Evolutionary conservation across 1,284 basidiomycete species (phyloP).

Genomic region (Xerocomus subilludens): DNA sequence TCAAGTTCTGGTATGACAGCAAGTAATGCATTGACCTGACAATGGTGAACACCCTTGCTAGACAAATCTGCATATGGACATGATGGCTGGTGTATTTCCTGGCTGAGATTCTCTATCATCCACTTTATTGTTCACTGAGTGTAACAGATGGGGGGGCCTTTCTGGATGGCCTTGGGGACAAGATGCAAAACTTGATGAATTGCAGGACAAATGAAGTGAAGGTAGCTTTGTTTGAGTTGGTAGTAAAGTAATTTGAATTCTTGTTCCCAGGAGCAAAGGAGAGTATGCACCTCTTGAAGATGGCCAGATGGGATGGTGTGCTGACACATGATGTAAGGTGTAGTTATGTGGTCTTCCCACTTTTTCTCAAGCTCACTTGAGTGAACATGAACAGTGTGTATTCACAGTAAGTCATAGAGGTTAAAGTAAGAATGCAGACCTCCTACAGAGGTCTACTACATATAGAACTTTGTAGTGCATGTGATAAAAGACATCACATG

Average conservation of each 20-base stretch:
- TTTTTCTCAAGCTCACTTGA: too few relatives aligned
- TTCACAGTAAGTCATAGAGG: too few relatives aligned
- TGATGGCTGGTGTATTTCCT: conserved; percentile 26
- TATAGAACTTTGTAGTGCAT: too few relatives aligned
- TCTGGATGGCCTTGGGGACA: background rate
- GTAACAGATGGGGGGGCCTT: conserved; percentile 24
- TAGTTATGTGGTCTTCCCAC: too few relatives aligned
- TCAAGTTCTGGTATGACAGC: too few relatives aligned
- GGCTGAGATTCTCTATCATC: conserved; percentile 26
- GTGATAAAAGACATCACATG: too few relatives aligned
- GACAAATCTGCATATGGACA: conserved; percentile 9
- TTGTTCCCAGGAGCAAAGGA: background rate
- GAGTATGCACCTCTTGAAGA: background rate
- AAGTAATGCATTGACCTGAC: background rate
- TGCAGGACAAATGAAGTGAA: conserved; percentile 8
- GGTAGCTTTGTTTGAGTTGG: background rate
- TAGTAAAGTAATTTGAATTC: conserved; percentile 21
- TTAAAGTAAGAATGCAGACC: too few relatives aligned
- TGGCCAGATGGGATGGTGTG: too few relatives aligned
- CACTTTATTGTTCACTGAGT: conserved; percentile 34
- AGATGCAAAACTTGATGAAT: conserved; percentile 23
- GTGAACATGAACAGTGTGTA: too few relatives aligned
- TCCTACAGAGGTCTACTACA: too few relatives aligned
- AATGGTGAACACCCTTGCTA: background rate
- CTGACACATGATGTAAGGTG: too few relatives aligned